Conservation (phyloP, 371 early-diverging fungal species). For the Dentiscutata heterogama region DNA sequence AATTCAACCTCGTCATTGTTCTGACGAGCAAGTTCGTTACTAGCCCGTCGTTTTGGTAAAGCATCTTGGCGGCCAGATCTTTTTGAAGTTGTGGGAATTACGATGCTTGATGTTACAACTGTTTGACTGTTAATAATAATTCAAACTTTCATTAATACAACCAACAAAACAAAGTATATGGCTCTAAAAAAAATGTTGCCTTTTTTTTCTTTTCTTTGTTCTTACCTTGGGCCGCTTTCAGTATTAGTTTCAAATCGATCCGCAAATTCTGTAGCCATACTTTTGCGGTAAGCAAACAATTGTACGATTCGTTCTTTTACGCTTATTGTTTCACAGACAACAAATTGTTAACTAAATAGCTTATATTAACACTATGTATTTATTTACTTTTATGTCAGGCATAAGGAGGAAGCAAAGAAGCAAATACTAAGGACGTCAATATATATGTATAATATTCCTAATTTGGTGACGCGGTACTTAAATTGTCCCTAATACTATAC, state of each 20-base stretch:
- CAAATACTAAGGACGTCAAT: no score
- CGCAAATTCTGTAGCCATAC: slow-evolving; percentile 4
- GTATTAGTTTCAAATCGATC: not conserved
- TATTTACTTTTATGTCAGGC: no score
- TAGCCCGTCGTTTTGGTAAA: slow-evolving; percentile 28
- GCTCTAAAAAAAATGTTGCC: no score
- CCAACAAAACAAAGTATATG: not conserved
- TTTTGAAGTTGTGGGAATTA: slow-evolving; percentile 29
- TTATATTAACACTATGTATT: no score
- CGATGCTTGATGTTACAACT: slow-evolving; percentile 39
- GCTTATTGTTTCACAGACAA: no score
- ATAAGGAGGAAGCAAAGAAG: no score
- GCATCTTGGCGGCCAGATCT: slow-evolving; percentile 10
- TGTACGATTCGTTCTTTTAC: no score
- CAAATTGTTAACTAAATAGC: no score
- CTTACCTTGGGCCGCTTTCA: not conserved
- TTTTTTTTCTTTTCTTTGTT: not conserved
- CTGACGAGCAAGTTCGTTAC: not conserved
- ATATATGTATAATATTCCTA: no score
- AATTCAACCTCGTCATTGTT: slow-evolving; percentile 31
- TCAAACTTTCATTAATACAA: not conserved
- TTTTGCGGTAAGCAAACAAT: not conserved
- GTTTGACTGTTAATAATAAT: slow-evolving; percentile 19
- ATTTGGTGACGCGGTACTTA: no score
- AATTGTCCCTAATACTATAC: no score